Evolutionary conservation across 2,329 filamentous ascomycete species (phyloP).

Genomic region (Fusarium sp.): DNA sequence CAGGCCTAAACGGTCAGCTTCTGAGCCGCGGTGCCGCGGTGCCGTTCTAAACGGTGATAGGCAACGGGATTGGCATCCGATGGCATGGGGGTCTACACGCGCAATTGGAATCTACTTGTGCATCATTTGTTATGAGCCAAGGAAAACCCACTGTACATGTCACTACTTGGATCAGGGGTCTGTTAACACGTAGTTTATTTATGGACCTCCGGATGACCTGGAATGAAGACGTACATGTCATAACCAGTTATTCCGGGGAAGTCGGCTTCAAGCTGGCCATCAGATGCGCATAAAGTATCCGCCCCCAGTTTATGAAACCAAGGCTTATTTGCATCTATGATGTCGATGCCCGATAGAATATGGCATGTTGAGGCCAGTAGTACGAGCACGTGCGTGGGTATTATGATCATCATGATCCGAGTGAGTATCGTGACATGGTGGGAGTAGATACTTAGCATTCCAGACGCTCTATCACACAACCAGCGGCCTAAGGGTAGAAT

Average conservation of each 20-base stretch:
- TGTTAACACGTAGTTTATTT: constrained; percentile 15
- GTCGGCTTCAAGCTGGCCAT: constrained; percentile 11
- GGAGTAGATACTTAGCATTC: not conserved
- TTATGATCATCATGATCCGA: constrained; percentile 13
- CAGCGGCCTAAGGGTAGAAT: not conserved
- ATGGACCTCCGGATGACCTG: constrained; percentile 20
- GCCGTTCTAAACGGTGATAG: constrained; percentile 22
- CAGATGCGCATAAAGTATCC: constrained; percentile 7
- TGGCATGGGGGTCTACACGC: constrained; percentile 7
- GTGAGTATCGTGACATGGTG: not conserved
- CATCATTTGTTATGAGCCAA: constrained; percentile 10
- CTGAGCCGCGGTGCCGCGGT: too few relatives aligned
- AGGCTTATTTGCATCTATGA: constrained; percentile 21
- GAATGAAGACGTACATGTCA: constrained; percentile 11
- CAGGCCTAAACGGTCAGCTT: not conserved
- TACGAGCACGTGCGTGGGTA: constrained; percentile 16
- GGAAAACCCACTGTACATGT: not conserved
- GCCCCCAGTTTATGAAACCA: constrained; percentile 13
- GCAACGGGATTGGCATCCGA: not conserved
- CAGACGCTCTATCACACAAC: not conserved
- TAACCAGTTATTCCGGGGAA: constrained; percentile 25
- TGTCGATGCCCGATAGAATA: constrained; percentile 17
- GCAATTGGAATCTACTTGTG: constrained; percentile 5
- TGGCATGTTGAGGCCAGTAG: constrained; percentile 19
- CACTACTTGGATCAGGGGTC: constrained; percentile 29